These are phyloP conservation scores for Pseudocercospora fuligena DNA, from an alignment of 2,329 filamentous ascomycete genomes.

Conservation along the genomic window DNA sequence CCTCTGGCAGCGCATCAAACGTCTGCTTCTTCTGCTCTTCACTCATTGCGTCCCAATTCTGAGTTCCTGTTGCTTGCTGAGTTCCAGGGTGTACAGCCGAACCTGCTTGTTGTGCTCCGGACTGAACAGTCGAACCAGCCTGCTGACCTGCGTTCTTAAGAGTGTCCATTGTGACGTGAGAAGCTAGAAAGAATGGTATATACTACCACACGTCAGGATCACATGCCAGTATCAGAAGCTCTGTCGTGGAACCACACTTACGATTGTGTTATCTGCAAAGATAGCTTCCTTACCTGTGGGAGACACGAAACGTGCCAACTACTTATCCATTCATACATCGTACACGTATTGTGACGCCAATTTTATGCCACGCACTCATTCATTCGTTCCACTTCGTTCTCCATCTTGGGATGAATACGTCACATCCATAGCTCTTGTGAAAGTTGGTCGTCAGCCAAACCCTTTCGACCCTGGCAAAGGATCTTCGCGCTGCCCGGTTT, in stretches of 20 bases:
- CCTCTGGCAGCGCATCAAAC: conserved; percentile 38
- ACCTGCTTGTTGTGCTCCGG: conserved; percentile 13
- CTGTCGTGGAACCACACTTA: background rate
- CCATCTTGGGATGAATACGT: background rate
- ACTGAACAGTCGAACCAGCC: conserved; percentile 21
- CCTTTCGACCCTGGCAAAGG: background rate
- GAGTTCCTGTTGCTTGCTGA: conserved; percentile 27
- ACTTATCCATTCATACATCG: background rate
- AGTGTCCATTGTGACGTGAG: conserved; percentile 16
- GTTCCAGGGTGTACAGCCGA: conserved; percentile 19
- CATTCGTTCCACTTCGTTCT: background rate
- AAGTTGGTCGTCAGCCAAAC: conserved; percentile 2
- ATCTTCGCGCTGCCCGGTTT: conserved; percentile 2
- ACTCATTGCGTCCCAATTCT: conserved; percentile 42
- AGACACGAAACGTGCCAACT: background rate
- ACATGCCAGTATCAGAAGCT: background rate
- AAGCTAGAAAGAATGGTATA: background rate
- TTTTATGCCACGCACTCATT: background rate
- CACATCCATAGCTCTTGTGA: background rate
- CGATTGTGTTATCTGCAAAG: background rate
- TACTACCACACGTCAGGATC: background rate
- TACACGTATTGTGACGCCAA: background rate
- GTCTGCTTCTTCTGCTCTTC: conserved; percentile 43
- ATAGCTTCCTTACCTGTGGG: background rate
- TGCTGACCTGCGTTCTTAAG: conserved; percentile 26